phyloP scores from a whole-genome alignment of 2,329 filamentous ascomycete species.

The Xylaria sp. region DNA sequence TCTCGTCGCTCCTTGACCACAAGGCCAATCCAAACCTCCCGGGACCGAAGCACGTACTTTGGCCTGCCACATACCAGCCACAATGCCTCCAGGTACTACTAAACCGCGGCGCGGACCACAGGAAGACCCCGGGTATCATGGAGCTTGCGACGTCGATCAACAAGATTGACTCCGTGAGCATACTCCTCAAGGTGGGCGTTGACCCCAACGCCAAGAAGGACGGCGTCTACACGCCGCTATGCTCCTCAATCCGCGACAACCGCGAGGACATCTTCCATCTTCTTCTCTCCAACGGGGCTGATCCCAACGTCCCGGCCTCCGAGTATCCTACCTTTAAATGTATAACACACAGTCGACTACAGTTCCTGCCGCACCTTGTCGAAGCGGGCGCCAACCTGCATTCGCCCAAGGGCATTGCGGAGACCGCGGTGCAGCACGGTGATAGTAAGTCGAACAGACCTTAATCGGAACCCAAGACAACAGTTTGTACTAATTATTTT shows the following conservation, averaged over 20 bases:
- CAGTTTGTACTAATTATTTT: constrained; percentile 1
- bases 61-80: constrained; percentile 66
- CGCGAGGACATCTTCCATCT: constrained; percentile 65
- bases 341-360: constrained; percentile 67
- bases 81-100: constrained; percentile 63
- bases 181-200: constrained; percentile 63
- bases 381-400: constrained; percentile 64
- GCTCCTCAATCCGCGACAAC: constrained; percentile 71
- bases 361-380: constrained; percentile 64
- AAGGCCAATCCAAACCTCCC: constrained; percentile 71
- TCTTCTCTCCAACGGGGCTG: constrained; percentile 63
- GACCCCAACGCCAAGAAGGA: constrained; percentile 67
- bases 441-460: constrained; percentile 46
- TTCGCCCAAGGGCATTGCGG: constrained; percentile 68
- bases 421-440: constrained; percentile 66
- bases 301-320: constrained; percentile 66
- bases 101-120: constrained; percentile 61
- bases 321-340: constrained; percentile 73
- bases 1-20: constrained; percentile 56
- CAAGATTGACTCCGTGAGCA: constrained; percentile 64
- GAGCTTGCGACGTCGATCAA: constrained; percentile 68
- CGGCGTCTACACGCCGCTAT: constrained; percentile 70
- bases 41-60: constrained; percentile 71
- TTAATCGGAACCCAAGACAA: neutral
- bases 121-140: constrained; percentile 68